Conservation (phyloP, 2,329 filamentous ascomycete genomes). For the Talaromyces verruculosus region DNA sequence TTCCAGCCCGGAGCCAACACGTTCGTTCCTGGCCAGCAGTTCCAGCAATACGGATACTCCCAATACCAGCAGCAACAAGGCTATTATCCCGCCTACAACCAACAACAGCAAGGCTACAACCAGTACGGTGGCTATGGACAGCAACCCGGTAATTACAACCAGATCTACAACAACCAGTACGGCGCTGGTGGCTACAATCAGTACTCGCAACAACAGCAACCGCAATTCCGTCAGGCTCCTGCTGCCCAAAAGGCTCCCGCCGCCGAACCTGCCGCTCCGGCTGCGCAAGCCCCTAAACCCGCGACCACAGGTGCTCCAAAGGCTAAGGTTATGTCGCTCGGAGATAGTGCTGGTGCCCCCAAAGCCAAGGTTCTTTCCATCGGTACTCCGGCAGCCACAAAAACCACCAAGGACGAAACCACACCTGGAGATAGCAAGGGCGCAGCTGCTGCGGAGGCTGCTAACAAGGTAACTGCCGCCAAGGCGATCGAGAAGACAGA, state of each 20-base stretch:
- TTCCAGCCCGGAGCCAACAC: constrained; percentile 71
- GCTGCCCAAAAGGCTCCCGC: constrained; percentile 14
- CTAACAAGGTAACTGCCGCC: constrained; percentile 77
- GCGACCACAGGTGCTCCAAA: constrained; percentile 47
- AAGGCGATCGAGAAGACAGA: constrained; percentile 94
- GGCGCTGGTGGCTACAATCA: constrained; percentile 45
- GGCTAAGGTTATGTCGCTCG: constrained; percentile 62
- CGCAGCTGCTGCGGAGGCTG: constrained; percentile 59
- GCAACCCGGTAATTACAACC: constrained; percentile 45
- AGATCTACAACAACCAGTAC: constrained; percentile 46
- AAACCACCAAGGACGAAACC: constrained; percentile 42
- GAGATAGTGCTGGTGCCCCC: constrained; percentile 50
- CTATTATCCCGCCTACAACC: constrained; percentile 58
- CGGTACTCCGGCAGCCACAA: constrained; percentile 50
- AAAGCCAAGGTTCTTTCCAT: constrained; percentile 79
- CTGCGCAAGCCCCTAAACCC: constrained; percentile 30
- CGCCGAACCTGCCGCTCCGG: constrained; percentile 36
- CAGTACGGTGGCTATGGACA: constrained; percentile 50
- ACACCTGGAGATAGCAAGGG: constrained; percentile 50
- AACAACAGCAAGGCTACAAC: constrained; percentile 46
- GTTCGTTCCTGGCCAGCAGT: constrained; percentile 72
- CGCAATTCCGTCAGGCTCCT: constrained; percentile 48
- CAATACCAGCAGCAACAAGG: constrained; percentile 50
- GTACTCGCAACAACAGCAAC: constrained; percentile 43
- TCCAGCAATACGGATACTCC: constrained; percentile 57